phyloP scores from a whole-genome alignment of 345 rosid species.

The Pugionium dolabratum region DNA sequence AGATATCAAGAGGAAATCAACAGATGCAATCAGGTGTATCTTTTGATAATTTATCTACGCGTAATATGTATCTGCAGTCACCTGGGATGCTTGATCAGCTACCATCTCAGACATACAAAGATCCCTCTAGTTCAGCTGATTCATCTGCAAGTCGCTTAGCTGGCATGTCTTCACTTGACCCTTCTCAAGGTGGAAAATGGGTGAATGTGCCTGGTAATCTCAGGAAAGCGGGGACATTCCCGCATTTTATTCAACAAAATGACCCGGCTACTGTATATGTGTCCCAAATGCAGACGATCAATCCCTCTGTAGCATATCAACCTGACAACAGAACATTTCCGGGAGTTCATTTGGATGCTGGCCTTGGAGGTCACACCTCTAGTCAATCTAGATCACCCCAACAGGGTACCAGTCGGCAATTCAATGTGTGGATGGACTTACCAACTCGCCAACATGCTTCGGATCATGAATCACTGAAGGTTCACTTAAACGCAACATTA shows the following conservation, averaged over 20 bases:
- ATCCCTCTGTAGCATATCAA: constrained; percentile 26
- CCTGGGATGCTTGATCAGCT: constrained; percentile 25
- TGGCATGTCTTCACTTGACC: constrained; percentile 25
- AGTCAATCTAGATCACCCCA: constrained; percentile 25
- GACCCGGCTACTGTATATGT: constrained; percentile 4
- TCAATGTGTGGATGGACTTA: constrained; percentile 37
- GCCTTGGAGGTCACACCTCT: constrained; percentile 14
- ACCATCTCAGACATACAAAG: constrained; percentile 24
- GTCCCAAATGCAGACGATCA: constrained; percentile 18
- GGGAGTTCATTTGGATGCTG: constrained; percentile 19
- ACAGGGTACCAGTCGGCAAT: constrained; percentile 25
- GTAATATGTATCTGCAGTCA: constrained; percentile 43
- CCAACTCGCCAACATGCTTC: constrained; percentile 35
- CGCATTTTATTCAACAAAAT: constrained; percentile 22
- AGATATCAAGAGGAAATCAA: constrained; percentile 40
- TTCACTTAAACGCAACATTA: constrained; percentile 15
- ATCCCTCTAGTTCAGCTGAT: constrained; percentile 22
- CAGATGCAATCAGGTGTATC: constrained; percentile 44
- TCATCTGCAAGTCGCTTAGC: constrained; percentile 6
- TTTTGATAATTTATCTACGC: constrained; percentile 45
- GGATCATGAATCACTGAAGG: constrained; percentile 21
- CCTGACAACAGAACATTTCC: constrained; percentile 19
- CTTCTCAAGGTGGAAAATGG: constrained; percentile 30
- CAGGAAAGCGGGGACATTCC: constrained; percentile 11
- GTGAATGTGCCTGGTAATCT: constrained; percentile 11